Percentiles rank a stretch among this genome's conserved stretches.
Conservation (phyloP, 805 yeast genomes). For the Henningerozyma blattae region DNA sequence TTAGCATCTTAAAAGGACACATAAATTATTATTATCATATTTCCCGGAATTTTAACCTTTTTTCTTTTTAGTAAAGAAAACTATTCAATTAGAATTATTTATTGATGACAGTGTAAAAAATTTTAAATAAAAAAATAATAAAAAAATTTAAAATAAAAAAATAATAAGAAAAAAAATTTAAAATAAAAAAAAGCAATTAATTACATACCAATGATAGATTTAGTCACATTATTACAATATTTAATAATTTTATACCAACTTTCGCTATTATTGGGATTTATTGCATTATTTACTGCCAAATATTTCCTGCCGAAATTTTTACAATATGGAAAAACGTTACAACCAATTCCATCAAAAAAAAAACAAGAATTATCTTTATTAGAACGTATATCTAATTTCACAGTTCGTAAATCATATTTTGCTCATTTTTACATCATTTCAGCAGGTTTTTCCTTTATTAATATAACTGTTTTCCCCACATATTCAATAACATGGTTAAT, state of each 20-base stretch:
- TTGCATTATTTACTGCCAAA: slow-evolving; percentile 25
- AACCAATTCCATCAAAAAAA: slow-evolving; percentile 3
- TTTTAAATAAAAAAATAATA: too few relatives aligned
- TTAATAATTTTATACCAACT: slow-evolving; percentile 2
- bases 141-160: too few relatives aligned
- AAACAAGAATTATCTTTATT: slow-evolving; percentile 1
- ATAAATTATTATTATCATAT: too few relatives aligned
- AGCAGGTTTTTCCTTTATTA: slow-evolving; percentile 19
- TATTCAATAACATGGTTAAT: slow-evolving; percentile 17
- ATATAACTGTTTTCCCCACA: slow-evolving; percentile 5
- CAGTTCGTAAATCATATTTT: slow-evolving; percentile 55
- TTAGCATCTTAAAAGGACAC: too few relatives aligned
- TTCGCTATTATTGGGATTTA: slow-evolving; percentile 11
- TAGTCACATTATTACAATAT: background rate
- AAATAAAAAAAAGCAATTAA: too few relatives aligned
- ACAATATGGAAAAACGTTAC: slow-evolving; percentile 35
- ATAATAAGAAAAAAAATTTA: too few relatives aligned
- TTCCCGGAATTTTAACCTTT: too few relatives aligned
- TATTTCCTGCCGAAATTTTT: slow-evolving; percentile 25
- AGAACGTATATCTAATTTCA: slow-evolving; percentile 18
- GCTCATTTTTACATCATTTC: slow-evolving; percentile 48
- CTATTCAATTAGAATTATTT: too few relatives aligned
- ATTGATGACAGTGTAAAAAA: too few relatives aligned
- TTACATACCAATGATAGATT: too few relatives aligned
- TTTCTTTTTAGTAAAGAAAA: too few relatives aligned